These are phyloP conservation scores for Botryotinia convoluta DNA, from an alignment of 2,329 filamentous ascomycete species.

Conservation along the genomic window DNA sequence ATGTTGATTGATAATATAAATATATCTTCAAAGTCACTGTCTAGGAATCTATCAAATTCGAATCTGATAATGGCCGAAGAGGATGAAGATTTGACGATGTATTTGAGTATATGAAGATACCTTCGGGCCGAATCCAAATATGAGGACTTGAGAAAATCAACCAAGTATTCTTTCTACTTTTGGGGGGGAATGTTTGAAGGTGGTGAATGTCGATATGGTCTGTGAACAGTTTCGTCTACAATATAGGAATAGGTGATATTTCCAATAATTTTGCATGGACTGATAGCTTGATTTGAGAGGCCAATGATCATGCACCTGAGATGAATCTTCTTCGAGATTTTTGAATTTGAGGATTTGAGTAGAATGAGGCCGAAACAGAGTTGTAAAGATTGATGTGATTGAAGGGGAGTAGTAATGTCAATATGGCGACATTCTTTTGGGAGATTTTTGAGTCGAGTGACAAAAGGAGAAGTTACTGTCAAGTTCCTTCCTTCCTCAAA, in stretches of 20 bases:
- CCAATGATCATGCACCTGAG: conserved; percentile 23
- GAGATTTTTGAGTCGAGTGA: not conserved
- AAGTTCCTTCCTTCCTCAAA: not conserved
- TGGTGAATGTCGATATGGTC: conserved; percentile 15
- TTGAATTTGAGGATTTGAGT: not conserved
- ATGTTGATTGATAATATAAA: not conserved
- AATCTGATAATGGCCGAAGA: not conserved
- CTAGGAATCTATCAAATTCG: not conserved
- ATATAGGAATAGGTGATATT: not conserved
- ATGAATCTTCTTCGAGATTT: not conserved
- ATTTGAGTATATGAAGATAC: not conserved
- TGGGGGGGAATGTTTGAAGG: not conserved
- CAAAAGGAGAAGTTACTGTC: not conserved
- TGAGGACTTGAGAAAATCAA: not conserved
- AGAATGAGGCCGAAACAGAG: conserved; percentile 29
- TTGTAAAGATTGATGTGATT: conserved; percentile 5
- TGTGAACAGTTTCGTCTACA: conserved; percentile 1
- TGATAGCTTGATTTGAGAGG: conserved; percentile 21
- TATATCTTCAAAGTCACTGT: not conserved
- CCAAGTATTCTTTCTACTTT: not conserved
- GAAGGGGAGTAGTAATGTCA: not conserved
- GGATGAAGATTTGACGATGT: not conserved
- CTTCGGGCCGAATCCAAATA: not conserved
- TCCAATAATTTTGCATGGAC: conserved; percentile 24
- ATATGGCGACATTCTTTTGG: not conserved